These are phyloP conservation scores for Oryza glaberrima DNA, from an alignment of 176 grass and related monocot species.

Conservation along the genomic window DNA sequence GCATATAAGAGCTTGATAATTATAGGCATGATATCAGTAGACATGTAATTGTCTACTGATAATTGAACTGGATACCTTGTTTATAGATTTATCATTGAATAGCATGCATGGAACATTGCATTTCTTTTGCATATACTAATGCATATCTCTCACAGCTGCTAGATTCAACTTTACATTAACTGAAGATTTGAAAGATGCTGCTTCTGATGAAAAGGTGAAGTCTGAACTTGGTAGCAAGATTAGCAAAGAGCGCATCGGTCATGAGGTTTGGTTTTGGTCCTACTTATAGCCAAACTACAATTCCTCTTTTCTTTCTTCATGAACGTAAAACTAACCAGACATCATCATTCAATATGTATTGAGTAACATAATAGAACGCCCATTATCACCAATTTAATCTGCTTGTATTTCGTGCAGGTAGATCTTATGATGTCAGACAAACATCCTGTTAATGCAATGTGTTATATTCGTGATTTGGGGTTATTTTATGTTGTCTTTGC, in stretches of 20 bases:
- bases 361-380: conserved; percentile 7
- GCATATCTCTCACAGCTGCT: conserved; percentile 57
- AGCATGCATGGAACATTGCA: conserved; percentile 1
- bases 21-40: not conserved
- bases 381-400: conserved; percentile 28
- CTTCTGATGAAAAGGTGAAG: conserved; percentile 83
- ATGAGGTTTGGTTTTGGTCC: conserved; percentile 68
- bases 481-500: conserved; percentile 87
- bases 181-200: conserved; percentile 84
- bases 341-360: conserved; percentile 19
- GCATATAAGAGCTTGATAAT: not conserved
- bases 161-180: conserved; percentile 89
- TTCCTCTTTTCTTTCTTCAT: conserved; percentile 16
- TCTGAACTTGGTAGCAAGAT: conserved; percentile 85
- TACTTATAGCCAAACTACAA: not conserved
- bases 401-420: conserved; percentile 66
- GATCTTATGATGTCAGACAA: conserved; percentile 96
- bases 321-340: not conserved
- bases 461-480: conserved; percentile 65
- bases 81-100: not conserved
- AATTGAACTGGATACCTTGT: not conserved
- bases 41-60: not conserved
- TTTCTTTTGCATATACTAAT: conserved; percentile 40
- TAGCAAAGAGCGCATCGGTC: conserved; percentile 89
- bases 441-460: conserved; percentile 75